A percentile compares a stretch with the other conserved stretches of the same genome.
Conservation (phyloP, 371 early-diverging fungal genomes). For the Mucor mucedo region DNA sequence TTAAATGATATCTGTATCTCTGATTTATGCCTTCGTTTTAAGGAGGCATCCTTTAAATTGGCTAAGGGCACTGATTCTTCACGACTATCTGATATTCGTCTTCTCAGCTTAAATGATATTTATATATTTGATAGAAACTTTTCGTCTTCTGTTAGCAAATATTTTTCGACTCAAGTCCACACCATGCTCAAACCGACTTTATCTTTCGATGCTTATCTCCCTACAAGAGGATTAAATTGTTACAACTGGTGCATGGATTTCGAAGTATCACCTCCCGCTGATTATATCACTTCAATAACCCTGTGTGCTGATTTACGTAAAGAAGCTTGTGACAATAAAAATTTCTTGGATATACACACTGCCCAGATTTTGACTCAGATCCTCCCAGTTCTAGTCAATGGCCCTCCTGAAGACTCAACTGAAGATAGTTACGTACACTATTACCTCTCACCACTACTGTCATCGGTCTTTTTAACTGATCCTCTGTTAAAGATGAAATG, state of each 20-base stretch:
- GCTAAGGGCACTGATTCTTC: conserved; percentile 7
- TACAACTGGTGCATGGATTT: conserved; percentile 21
- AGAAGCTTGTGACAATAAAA: conserved; percentile 13
- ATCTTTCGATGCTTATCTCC: conserved; percentile 21
- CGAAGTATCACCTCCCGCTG: conserved; percentile 15
- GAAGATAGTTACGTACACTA: conserved; percentile 21
- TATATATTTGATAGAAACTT: conserved; percentile 24
- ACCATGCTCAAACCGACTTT: conserved; percentile 12
- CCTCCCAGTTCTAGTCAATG: conserved; percentile 19
- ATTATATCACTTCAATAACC: conserved; percentile 8
- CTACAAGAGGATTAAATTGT: conserved; percentile 7
- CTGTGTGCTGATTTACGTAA: conserved; percentile 14
- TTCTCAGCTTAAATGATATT: conserved; percentile 19
- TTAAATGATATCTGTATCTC: conserved; percentile 13
- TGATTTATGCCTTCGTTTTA: conserved; percentile 17
- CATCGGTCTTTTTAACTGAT: conserved; percentile 13
- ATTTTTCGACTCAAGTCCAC: conserved; percentile 1
- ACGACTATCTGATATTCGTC: conserved; percentile 14
- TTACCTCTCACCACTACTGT: conserved; percentile 20
- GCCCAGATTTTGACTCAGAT: conserved; percentile 22
- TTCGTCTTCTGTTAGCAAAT: conserved; percentile 24
- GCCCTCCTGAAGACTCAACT: conserved; percentile 14
- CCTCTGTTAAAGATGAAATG: conserved; percentile 17
- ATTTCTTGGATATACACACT: conserved; percentile 16
- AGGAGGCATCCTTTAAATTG: conserved; percentile 1